Conservation (phyloP, 768 basidiomycete species). For the Leccinellum albellum region DNA sequence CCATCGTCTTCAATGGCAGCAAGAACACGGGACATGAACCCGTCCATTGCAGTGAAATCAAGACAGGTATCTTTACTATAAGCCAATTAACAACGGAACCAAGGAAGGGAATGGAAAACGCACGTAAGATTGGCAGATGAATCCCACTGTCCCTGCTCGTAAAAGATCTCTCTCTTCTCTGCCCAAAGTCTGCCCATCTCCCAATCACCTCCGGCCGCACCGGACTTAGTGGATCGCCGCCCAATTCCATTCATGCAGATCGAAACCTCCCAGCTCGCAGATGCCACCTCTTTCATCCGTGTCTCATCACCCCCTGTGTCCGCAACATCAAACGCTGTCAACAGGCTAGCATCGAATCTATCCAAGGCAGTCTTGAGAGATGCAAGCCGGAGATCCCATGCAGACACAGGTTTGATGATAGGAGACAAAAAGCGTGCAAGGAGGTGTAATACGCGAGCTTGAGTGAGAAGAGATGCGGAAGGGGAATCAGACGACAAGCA, state of each 20-base stretch:
- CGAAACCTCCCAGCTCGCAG: conserved; percentile 85
- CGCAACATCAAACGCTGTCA: conserved; percentile 87
- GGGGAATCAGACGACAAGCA: conserved; percentile 44
- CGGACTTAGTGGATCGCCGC: background rate
- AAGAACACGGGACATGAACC: conserved; percentile 73
- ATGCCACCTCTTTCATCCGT: conserved; percentile 78
- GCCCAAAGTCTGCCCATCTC: conserved; percentile 95
- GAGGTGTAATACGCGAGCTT: conserved; percentile 67
- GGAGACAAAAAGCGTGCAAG: conserved; percentile 75
- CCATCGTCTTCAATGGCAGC: conserved; percentile 70
- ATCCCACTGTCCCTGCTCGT: conserved; percentile 77
- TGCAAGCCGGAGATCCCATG: conserved; percentile 58
- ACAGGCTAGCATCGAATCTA: conserved; percentile 79
- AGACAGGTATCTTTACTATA: conserved; percentile 54
- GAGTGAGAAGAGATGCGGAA: conserved; percentile 42
- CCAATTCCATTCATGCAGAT: conserved; percentile 36
- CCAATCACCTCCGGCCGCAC: conserved; percentile 50
- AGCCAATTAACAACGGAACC: background rate
- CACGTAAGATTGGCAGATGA: conserved; percentile 80
- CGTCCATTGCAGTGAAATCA: conserved; percentile 92
- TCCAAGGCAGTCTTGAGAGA: conserved; percentile 79
- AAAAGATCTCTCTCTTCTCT: conserved; percentile 93
- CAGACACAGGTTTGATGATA: conserved; percentile 62
- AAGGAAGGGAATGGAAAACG: conserved; percentile 21
- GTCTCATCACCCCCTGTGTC: conserved; percentile 70